These are phyloP conservation scores for Phtheirospermum japonicum DNA, from an alignment of 257 asterid species.

Conservation along the genomic window DNA sequence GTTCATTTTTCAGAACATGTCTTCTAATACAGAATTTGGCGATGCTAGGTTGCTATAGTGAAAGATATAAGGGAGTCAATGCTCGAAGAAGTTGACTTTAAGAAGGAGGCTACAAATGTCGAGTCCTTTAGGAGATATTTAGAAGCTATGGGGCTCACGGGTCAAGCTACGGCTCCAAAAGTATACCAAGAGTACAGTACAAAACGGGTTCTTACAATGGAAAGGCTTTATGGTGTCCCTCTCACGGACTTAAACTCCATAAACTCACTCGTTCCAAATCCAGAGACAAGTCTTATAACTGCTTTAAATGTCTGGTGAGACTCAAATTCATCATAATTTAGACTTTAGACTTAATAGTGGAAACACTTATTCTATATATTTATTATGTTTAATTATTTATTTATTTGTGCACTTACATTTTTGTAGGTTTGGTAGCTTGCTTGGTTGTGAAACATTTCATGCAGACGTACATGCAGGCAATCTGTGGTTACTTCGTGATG, in stretches of 20 bases:
- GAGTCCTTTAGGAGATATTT: conserved; percentile 84
- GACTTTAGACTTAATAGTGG: conserved; percentile 3
- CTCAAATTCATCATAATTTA: conserved; percentile 24
- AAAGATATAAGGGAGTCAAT: conserved; percentile 93
- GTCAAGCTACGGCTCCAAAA: conserved; percentile 96
- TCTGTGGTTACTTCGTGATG: conserved; percentile 91
- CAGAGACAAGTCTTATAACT: conserved; percentile 88
- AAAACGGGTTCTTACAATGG: conserved; percentile 80
- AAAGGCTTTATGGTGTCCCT: conserved; percentile 97
- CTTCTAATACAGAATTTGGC: conserved; percentile 28
- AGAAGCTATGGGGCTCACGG: conserved; percentile 81
- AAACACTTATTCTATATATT: conserved; percentile 3
- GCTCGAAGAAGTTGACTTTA: conserved; percentile 98
- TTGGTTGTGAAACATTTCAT: conserved; percentile 88
- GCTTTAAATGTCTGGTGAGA: conserved; percentile 94
- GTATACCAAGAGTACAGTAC: conserved; percentile 67
- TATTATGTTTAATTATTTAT: background rate
- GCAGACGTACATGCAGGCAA: conserved; percentile 99
- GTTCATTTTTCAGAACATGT: background rate
- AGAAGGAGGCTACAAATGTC: conserved; percentile 82
- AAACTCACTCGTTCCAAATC: conserved; percentile 74
- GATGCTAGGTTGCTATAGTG: conserved; percentile 80
- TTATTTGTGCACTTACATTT: background rate
- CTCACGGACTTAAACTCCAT: conserved; percentile 92
- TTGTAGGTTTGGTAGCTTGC: conserved; percentile 94